Evolutionary conservation across 805 yeast genomes (phyloP), one percentile per base, ranked within the genome.

Genomic region (Teunomyces gatunensis): DNA sequence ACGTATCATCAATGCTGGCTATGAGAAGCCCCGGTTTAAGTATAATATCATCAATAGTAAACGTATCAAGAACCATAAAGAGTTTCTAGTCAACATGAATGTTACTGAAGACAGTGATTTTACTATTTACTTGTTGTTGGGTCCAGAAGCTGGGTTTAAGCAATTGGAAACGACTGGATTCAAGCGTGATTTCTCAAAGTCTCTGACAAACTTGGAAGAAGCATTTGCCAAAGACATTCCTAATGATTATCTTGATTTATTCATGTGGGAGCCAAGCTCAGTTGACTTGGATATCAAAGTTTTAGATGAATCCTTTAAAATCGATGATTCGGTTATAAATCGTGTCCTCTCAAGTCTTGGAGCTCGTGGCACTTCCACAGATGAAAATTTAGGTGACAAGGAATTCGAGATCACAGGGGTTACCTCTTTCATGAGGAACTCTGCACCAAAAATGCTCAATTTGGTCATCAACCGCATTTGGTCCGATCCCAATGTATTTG

Each of bases 401-500:
- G 57, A 58, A n/a, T 59, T 63, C 37, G 84, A 78, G 52, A 45
- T 81, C 9, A 80, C 86, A 0, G 77, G 76, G 5, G 75, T 77
- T 49, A 74, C 83, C 0, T 78, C 86, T 0, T 79, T 76, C 47
- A 65, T 71, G 54, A 74, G 76, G 17, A 58, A 61, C n/a, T 45
- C 67, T 10, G 77, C 74, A 4, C 57, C 73, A 1, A 45, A 47
- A 3, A 45, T 67, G 10, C 50, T 71, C 0, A 61, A 67, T 4
- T 63, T 52, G 21, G 48, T 58, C n/a, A 51, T 60, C 6, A 45
- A 49, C 4, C 51, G 45, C 10, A 55, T 51, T 20, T 33, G 67
- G 17, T 41, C 44, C n/a, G 37, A 54, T n/a, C 32, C 53, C 9
- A 32, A 44, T 6, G 28, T 28, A 13, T 50, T 49, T 32, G n/a